phyloP scores from a whole-genome alignment of 2,329 filamentous ascomycete species.

The Aureobasidium lini region DNA sequence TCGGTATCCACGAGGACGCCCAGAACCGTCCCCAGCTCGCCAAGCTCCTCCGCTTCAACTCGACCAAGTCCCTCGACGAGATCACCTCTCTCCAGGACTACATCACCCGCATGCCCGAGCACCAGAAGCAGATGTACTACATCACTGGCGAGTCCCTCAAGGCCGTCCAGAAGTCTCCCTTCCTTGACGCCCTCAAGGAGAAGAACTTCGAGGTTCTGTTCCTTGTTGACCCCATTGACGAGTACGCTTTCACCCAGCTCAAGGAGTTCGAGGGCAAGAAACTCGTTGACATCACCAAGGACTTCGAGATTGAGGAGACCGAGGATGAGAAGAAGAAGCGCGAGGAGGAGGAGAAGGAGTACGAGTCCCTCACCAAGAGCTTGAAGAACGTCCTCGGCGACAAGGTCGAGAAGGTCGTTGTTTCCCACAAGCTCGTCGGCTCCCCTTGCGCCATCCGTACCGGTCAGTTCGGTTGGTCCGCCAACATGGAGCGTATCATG shows the following conservation, averaged over 20 bases:
- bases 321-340: slow-evolving; percentile 97
- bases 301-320: slow-evolving; percentile 99
- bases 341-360: slow-evolving; percentile 98
- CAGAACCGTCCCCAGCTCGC: slow-evolving; percentile 90
- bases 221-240: slow-evolving; percentile 98
- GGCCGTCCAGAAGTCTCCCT: slow-evolving; percentile 95
- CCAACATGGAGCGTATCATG: slow-evolving; percentile 99
- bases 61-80: slow-evolving; percentile 97
- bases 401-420: slow-evolving; percentile 99
- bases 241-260: slow-evolving; percentile 99
- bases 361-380: slow-evolving; percentile 84
- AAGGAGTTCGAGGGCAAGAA: slow-evolving; percentile 99
- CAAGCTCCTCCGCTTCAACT: slow-evolving; percentile 98
- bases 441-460: slow-evolving; percentile 98
- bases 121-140: slow-evolving; percentile 99
- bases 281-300: slow-evolving; percentile 99
- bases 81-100: slow-evolving; percentile 93
- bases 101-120: slow-evolving; percentile 97
- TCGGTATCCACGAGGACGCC: slow-evolving; percentile 98
- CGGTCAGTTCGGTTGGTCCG: slow-evolving; percentile 99
- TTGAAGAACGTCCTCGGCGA: slow-evolving; percentile 99
- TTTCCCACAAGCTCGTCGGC: slow-evolving; percentile 92
- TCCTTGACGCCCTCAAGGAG: slow-evolving; percentile 96
- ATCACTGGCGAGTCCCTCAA: slow-evolving; percentile 99
- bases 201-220: slow-evolving; percentile 99